phyloP scores from a whole-genome alignment of 2,329 filamentous ascomycete genomes.

The Epichloe typhina region DNA sequence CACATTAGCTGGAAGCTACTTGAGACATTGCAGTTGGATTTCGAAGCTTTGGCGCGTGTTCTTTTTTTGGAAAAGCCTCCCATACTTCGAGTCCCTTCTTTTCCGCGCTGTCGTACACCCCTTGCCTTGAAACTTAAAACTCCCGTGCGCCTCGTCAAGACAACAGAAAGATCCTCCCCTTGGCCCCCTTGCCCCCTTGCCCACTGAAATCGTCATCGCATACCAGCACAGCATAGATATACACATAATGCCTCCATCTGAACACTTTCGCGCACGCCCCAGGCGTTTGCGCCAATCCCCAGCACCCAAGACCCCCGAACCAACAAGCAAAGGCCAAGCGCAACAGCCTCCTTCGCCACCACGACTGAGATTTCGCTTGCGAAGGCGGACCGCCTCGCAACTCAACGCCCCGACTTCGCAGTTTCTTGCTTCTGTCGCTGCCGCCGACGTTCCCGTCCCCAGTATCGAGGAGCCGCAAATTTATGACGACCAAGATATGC shows the following conservation, averaged over 20 bases:
- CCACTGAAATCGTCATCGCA: neutral
- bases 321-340: slow-evolving; percentile 21
- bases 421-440: slow-evolving; percentile 53
- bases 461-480: slow-evolving; percentile 47
- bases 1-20: neutral
- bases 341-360: slow-evolving; percentile 36
- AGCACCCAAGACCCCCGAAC: slow-evolving; percentile 40
- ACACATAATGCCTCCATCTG: slow-evolving; percentile 30
- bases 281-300: slow-evolving; percentile 27
- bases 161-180: neutral
- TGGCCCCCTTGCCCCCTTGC: too few species aligned
- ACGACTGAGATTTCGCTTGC: slow-evolving; percentile 40
- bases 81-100: neutral
- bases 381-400: slow-evolving; percentile 38
- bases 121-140: slow-evolving; percentile 10
- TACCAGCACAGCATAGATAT: slow-evolving; percentile 12
- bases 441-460: slow-evolving; percentile 50
- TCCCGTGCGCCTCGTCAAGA: slow-evolving; percentile 5
- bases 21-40: slow-evolving; percentile 1
- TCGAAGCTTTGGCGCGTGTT: neutral
- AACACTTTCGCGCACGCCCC: slow-evolving; percentile 31
- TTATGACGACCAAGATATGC: slow-evolving; percentile 30
- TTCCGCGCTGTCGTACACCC: neutral
- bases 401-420: slow-evolving; percentile 47
- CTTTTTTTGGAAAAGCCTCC: neutral